A percentile compares a stretch with the other conserved stretches of the same genome.
These are phyloP conservation scores for Neopestalotiopsis clavispora DNA, from an alignment of 2,329 filamentous ascomycete genomes.

Conservation along the genomic window DNA sequence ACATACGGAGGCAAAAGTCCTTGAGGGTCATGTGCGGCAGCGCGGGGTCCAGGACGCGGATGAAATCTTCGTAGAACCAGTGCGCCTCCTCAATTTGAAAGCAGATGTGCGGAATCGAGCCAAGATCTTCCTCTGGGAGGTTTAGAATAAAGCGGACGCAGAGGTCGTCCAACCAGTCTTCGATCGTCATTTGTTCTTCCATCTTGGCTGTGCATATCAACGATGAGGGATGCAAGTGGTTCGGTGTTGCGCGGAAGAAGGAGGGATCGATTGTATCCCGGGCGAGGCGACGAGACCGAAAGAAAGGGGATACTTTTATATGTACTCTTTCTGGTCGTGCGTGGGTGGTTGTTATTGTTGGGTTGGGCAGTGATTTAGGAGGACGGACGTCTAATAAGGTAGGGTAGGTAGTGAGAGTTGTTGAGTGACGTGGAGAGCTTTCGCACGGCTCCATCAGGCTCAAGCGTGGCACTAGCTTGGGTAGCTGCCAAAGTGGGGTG, in stretches of 20 bases:
- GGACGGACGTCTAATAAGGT: not conserved
- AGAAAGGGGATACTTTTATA: not conserved
- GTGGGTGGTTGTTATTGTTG: not conserved
- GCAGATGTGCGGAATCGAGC: constrained; percentile 90
- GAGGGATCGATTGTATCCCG: not conserved
- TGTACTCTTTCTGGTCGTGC: not conserved
- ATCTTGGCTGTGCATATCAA: constrained; percentile 19
- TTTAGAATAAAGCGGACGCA: constrained; percentile 99
- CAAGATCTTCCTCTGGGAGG: constrained; percentile 87
- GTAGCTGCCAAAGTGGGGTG: constrained; percentile 1
- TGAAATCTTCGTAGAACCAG: constrained; percentile 99
- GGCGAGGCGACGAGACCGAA: not conserved
- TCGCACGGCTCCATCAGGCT: not conserved
- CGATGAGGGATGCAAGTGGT: not conserved
- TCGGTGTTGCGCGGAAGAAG: not conserved
- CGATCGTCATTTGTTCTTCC: constrained; percentile 21
- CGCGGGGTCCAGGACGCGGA: constrained; percentile 83
- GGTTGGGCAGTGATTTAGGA: constrained; percentile 6
- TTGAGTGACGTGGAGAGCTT: constrained; percentile 11
- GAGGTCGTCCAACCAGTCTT: constrained; percentile 83
- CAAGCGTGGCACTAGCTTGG: constrained; percentile 2
- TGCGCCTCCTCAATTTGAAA: constrained; percentile 99
- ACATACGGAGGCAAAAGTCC: constrained; percentile 87
- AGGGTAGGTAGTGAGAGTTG: not conserved
- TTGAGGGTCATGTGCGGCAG: constrained; percentile 86